These are phyloP conservation scores for Viridothelium virens DNA, from an alignment of 495 filamentous ascomycete genomes.

Conservation along the genomic window DNA sequence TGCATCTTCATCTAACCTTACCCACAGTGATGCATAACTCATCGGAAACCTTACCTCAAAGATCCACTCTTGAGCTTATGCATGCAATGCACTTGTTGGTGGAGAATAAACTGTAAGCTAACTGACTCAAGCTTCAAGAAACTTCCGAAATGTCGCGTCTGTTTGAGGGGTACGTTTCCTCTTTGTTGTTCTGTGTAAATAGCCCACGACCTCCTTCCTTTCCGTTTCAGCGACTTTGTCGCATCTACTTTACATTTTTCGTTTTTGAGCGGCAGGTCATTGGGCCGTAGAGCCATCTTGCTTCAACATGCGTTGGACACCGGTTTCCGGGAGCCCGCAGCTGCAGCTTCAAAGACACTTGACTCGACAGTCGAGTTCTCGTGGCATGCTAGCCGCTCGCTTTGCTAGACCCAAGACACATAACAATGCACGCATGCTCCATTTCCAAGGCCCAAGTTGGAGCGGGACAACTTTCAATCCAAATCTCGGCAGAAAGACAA, in stretches of 20 bases:
- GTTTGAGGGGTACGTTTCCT: conserved; percentile 4
- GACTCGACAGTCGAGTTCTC: neutral
- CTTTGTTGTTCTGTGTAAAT: conserved; percentile 3
- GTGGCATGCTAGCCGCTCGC: conserved; percentile 2
- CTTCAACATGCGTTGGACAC: neutral
- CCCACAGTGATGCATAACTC: neutral
- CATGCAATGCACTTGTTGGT: neutral
- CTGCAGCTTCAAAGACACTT: neutral
- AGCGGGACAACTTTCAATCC: neutral
- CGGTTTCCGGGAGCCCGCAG: neutral
- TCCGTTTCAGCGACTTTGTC: neutral
- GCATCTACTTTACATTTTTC: neutral
- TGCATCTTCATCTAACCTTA: neutral
- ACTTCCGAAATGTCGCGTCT: neutral
- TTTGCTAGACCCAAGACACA: conserved; percentile 10
- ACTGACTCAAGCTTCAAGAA: neutral
- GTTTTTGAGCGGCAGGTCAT: neutral
- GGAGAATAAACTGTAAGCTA: neutral
- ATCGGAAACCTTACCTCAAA: neutral
- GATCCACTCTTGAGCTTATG: neutral
- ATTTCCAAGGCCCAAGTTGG: neutral
- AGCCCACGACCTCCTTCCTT: neutral
- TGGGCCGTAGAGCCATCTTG: neutral
- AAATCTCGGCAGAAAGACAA: neutral
- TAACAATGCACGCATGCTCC: conserved; percentile 4